A percentile compares a stretch with the other conserved stretches of the same genome.
Evolutionary conservation across 2,329 filamentous ascomycete genomes (phyloP).

Genomic region (Huntiella abstrusa): DNA sequence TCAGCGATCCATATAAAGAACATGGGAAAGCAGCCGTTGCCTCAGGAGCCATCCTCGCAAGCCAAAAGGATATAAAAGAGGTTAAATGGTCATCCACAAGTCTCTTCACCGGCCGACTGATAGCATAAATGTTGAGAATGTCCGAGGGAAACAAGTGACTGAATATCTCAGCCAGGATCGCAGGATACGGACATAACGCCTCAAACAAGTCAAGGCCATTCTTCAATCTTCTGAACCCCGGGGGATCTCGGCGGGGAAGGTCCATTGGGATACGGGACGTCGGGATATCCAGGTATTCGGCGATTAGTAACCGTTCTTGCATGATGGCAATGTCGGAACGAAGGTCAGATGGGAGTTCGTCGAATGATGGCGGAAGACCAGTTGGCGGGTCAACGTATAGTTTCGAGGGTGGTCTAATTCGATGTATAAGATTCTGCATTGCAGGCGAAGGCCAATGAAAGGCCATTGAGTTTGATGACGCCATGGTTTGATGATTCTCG

Average conservation of each 20-base stretch:
- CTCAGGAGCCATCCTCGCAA: conserved; percentile 32
- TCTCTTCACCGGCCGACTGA: conserved; percentile 42
- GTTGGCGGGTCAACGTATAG: conserved; percentile 3
- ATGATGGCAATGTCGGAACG: conserved; percentile 3
- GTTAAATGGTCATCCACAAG: conserved; percentile 40
- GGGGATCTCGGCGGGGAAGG: conserved; percentile 6
- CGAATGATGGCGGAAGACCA: conserved; percentile 6
- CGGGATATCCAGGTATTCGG: background rate
- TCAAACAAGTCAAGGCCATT: conserved; percentile 24
- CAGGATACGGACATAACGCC: conserved; percentile 24
- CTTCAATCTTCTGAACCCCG: background rate
- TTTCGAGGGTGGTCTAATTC: background rate
- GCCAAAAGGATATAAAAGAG: conserved; percentile 37
- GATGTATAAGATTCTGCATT: background rate
- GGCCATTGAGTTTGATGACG: background rate
- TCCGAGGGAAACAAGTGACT: conserved; percentile 28
- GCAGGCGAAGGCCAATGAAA: background rate
- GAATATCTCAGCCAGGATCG: conserved; percentile 21
- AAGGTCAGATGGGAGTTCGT: conserved; percentile 2
- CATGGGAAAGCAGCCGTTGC: conserved; percentile 41
- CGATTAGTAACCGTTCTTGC: background rate
- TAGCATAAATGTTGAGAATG: conserved; percentile 44
- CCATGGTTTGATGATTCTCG: too few relatives aligned
- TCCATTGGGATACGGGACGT: conserved; percentile 12
- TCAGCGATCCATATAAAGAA: conserved; percentile 35